Conservation (phyloP, 768 basidiomycete species). For the Russula earlei region DNA sequence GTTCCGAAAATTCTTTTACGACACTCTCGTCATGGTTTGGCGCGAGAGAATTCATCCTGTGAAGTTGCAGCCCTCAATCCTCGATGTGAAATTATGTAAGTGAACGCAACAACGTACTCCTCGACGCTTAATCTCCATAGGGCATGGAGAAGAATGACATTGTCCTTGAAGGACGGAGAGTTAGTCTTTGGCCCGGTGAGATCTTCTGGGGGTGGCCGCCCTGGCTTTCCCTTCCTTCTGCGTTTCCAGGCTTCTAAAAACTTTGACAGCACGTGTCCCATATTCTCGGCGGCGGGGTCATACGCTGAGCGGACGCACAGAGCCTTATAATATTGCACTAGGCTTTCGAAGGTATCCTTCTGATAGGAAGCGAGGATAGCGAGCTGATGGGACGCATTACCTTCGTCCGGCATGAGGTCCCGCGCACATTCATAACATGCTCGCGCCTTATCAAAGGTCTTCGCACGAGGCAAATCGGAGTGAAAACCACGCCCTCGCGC, state of each 20-base stretch:
- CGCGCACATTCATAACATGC: conserved; percentile 83
- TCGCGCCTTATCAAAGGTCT: conserved; percentile 66
- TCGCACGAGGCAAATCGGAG: conserved; percentile 23
- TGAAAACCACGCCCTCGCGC: conserved; percentile 39
- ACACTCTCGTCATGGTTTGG: conserved; percentile 41
- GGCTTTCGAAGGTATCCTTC: conserved; percentile 68
- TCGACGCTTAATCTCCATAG: conserved; percentile 49
- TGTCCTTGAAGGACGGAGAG: conserved; percentile 53
- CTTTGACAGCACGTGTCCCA: conserved; percentile 62
- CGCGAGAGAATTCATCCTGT: conserved; percentile 41
- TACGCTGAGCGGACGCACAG: conserved; percentile 82
- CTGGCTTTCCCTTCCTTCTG: conserved; percentile 29
- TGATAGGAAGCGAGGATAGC: conserved; percentile 86
- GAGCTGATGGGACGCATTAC: conserved; percentile 92
- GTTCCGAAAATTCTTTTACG: conserved; percentile 44
- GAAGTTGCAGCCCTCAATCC: conserved; percentile 11
- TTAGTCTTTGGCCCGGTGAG: conserved; percentile 45
- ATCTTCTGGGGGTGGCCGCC: conserved; percentile 27
- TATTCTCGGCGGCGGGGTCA: conserved; percentile 79
- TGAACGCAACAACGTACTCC: conserved; percentile 38
- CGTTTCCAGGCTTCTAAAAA: conserved; percentile 51
- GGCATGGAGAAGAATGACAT: conserved; percentile 68
- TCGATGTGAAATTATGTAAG: conserved; percentile 14
- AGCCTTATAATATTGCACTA: conserved; percentile 86
- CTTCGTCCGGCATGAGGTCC: conserved; percentile 74